These are phyloP conservation scores for Gossypium bickii DNA, from an alignment of 345 rosid genomes.

Conservation along the genomic window DNA sequence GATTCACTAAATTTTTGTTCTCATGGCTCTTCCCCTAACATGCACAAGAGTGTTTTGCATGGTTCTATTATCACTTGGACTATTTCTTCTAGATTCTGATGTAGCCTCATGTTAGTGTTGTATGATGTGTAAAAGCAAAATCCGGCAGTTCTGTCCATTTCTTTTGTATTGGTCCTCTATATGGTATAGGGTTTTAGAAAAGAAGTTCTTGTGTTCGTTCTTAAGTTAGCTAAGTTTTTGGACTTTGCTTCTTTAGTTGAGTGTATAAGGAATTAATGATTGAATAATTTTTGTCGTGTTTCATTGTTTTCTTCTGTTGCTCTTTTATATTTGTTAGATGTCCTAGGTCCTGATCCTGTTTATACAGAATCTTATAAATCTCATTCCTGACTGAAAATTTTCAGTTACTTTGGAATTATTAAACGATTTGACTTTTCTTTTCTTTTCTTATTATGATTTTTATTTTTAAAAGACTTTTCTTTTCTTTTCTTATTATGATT, in stretches of 20 bases:
- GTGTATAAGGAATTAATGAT: neutral
- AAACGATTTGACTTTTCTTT: conserved; percentile 42
- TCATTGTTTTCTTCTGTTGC: neutral
- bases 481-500: too few species aligned
- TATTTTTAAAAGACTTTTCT: neutral
- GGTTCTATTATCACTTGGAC: neutral
- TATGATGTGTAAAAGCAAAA: neutral
- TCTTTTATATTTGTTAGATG: neutral
- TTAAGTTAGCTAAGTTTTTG: neutral
- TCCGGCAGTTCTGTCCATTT: neutral
- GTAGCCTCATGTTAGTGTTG: neutral
- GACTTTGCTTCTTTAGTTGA: neutral
- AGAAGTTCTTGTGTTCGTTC: neutral
- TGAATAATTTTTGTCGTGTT: neutral
- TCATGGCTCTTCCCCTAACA: neutral
- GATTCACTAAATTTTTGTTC: neutral
- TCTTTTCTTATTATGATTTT: too few species aligned
- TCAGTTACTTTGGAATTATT: conserved; percentile 51
- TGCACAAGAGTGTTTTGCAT: neutral
- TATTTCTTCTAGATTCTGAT: neutral
- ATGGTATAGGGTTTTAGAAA: neutral
- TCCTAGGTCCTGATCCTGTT: too few species aligned
- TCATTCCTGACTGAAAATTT: too few species aligned
- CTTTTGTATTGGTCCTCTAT: too few species aligned
- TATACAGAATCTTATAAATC: too few species aligned